These are phyloP conservation scores for Trypanosoma melophagium DNA, from an alignment of 208 protist genomes.

Conservation along the genomic window DNA sequence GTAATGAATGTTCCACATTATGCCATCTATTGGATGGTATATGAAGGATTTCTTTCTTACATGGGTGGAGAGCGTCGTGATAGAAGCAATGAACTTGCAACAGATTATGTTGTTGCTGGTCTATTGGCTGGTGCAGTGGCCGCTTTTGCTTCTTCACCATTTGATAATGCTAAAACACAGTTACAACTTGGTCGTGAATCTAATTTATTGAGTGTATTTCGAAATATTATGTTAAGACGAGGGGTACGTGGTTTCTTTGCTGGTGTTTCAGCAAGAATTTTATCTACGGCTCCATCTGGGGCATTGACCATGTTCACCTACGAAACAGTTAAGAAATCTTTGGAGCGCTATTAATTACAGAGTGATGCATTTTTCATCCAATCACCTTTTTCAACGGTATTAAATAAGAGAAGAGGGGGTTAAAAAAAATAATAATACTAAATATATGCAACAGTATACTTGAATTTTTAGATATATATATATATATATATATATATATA, in stretches of 20 bases:
- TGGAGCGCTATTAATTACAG: constrained; percentile 17
- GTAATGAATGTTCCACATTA: constrained; percentile 93
- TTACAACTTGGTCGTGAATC: constrained; percentile 74
- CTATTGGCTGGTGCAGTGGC: constrained; percentile 81
- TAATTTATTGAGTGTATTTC: constrained; percentile 25
- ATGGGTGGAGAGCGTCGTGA: constrained; percentile 42
- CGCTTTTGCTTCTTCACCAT: constrained; percentile 88
- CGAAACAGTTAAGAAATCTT: constrained; percentile 73
- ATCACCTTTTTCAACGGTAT: too few species aligned
- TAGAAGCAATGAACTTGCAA: constrained; percentile 43
- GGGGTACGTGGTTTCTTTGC: constrained; percentile 64
- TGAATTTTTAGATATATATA: too few species aligned
- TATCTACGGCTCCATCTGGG: constrained; percentile 87
- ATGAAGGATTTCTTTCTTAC: constrained; percentile 68
- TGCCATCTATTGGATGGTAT: constrained; percentile 91
- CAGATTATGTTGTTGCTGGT: constrained; percentile 72
- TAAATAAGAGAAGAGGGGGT: too few species aligned
- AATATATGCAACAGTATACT: too few species aligned
- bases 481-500: too few species aligned
- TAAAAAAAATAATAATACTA: too few species aligned
- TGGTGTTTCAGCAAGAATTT: constrained; percentile 80
- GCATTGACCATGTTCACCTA: constrained; percentile 94
- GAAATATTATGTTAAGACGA: constrained; percentile 34
- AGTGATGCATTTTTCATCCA: too few species aligned
- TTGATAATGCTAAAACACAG: constrained; percentile 91